Evolutionary conservation across 2,329 filamentous ascomycete genomes (phyloP), one percentile per base, ranked within the genome.

Genomic region (Clonostachys chloroleuca): DNA sequence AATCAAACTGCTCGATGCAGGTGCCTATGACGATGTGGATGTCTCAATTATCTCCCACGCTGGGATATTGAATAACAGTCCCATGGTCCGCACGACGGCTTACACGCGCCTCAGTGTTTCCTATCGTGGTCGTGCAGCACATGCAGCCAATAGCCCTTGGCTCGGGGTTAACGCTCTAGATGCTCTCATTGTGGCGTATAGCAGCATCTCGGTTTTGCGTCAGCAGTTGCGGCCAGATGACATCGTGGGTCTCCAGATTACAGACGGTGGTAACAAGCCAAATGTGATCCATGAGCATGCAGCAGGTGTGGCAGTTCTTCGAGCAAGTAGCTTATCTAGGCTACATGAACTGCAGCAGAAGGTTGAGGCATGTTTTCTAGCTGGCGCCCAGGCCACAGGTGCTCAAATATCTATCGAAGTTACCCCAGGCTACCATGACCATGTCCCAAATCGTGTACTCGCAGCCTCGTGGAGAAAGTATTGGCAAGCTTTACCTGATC

Each of bases 231-330:
- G 56, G 5, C 62, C 68, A 0, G 58, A 63, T 8, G 64, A 70
- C 44, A 52, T 66, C 4, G 55, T 72, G 9, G 61, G 80, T 49
- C 69, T 77, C 2, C 72, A 78, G 18, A 77, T 84, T 47, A 70
- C 70, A 1, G 59, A 78, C 46, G 78, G 76, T 2, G 78, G 79
- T 0, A 66, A 68, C 8, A 70, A 73, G 14, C 69, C 78, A 0
- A 83, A 83, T 53, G 68, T 83, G 13, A 82, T 83, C 47, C 77
- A 81, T 24, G 74, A 73, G 1, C 67, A 64, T 18, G 69, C 76
- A 0, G 67, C 68, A 18, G 63, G 70, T 1, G 52, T 58, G 8
- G 63, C 60, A 12, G 59, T 63, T 18, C 43, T 64, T 1, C 53
- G 61, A 6, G 52, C 62, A 2, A 30, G 46, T n/a, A 55, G 49